Evolutionary conservation across 345 rosid species (phyloP).

Genomic region (Brassica carinata): DNA sequence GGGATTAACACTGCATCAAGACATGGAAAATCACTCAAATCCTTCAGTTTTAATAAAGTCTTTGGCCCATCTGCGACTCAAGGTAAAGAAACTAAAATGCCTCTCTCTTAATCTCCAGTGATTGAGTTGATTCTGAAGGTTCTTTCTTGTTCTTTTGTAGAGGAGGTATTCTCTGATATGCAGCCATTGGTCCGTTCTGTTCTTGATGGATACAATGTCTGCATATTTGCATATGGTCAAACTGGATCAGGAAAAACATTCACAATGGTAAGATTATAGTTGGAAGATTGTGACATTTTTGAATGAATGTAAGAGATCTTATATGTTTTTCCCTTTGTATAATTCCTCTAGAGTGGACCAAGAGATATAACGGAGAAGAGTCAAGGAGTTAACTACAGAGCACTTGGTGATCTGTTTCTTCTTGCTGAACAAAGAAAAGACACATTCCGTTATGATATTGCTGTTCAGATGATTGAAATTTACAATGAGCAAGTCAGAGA

Average conservation of each 20-base stretch:
- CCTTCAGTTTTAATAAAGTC: conserved; percentile 90
- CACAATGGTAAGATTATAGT: conserved; percentile 71
- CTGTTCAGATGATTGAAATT: conserved; percentile 98
- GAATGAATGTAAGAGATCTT: conserved; percentile 1
- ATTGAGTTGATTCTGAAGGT: background rate
- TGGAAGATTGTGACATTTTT: conserved; percentile 32
- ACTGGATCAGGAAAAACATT: conserved; percentile 96
- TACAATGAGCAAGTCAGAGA: conserved; percentile 98
- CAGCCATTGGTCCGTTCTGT: conserved; percentile 94
- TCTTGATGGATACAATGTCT: conserved; percentile 95
- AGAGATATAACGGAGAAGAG: conserved; percentile 74
- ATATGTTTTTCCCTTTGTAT: conserved; percentile 13
- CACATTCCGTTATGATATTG: conserved; percentile 69
- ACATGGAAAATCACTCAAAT: conserved; percentile 72
- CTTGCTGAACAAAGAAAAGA: conserved; percentile 87
- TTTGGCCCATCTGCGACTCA: conserved; percentile 90
- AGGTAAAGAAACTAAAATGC: conserved; percentile 47
- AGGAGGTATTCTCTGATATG: conserved; percentile 94
- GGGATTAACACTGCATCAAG: conserved; percentile 69
- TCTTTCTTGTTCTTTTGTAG: conserved; percentile 51
- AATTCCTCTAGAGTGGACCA: conserved; percentile 75
- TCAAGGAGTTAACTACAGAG: conserved; percentile 94
- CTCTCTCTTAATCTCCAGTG: conserved; percentile 2
- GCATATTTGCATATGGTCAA: conserved; percentile 99
- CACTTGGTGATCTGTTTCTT: conserved; percentile 82